A percentile compares a stretch with the other conserved stretches of the same genome.
Conservation (phyloP, 805 yeast genomes). For the Saccharomycopsis microspora region DNA sequence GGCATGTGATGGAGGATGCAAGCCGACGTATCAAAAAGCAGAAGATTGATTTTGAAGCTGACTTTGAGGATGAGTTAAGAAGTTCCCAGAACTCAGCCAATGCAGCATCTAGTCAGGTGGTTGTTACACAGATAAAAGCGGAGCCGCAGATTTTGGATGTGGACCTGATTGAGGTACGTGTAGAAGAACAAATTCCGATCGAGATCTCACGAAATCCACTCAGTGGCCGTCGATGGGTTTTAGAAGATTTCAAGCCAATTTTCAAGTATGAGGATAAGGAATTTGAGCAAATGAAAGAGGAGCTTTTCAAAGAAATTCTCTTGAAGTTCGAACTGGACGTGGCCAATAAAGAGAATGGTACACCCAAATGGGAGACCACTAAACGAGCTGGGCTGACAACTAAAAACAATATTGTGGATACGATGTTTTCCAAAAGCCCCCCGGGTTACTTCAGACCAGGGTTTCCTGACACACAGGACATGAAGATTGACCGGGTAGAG, state of each 20-base stretch:
- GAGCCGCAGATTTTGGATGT: slow-evolving; percentile 4
- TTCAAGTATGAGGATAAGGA: background rate
- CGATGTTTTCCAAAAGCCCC: slow-evolving; percentile 3
- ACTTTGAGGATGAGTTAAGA: background rate
- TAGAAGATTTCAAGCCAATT: slow-evolving; percentile 12
- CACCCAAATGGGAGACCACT: background rate
- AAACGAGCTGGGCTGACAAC: background rate
- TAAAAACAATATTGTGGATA: background rate
- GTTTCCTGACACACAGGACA: slow-evolving; percentile 14
- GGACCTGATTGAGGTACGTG: slow-evolving; percentile 6
- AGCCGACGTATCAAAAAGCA: background rate
- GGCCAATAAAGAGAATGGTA: background rate
- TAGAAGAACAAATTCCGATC: background rate
- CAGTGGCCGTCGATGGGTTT: slow-evolving; percentile 12
- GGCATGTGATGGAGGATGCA: background rate
- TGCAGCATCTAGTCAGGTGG: background rate
- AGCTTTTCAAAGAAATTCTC: background rate
- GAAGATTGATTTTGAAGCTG: background rate
- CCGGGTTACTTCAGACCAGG: slow-evolving; percentile 14
- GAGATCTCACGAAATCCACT: slow-evolving; percentile 14
- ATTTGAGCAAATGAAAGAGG: background rate
- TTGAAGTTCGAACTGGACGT: background rate
- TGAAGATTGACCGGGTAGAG: slow-evolving; percentile 5
- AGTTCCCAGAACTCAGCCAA: background rate
- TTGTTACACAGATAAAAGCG: background rate